Base-by-base conservation (phyloP, 495 filamentous ascomycete species). In the Lineolata rhizophorae region DNA sequence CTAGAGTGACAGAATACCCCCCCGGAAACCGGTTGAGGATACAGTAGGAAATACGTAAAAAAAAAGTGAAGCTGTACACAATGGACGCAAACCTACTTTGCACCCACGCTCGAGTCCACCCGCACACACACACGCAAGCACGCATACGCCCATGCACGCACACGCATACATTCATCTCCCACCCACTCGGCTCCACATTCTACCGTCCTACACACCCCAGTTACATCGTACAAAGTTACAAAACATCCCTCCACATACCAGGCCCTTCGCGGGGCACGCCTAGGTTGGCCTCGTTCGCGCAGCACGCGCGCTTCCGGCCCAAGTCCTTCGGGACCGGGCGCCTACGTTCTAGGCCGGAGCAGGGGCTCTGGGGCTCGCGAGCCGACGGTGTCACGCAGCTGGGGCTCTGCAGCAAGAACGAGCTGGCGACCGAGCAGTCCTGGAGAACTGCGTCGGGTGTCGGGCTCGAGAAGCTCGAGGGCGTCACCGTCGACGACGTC, bases 161-260 rank as follows among this genome's bases (percentile, higher is more conserved):
- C n/a, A n/a, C n/a, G n/a, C n/a, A n/a, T n/a, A n/a, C n/a, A n/a
- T n/a, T n/a, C n/a, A n/a, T n/a, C n/a, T n/a, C n/a, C n/a, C n/a
- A n/a, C n/a, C n/a, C n/a, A n/a, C n/a, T n/a, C n/a, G n/a, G n/a
- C n/a, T n/a, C n/a, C n/a, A n/a, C n/a, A n/a, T n/a, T n/a, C n/a
- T n/a, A n/a, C n/a, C n/a, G n/a, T n/a, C n/a, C n/a, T n/a, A n/a
- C n/a, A n/a, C n/a, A n/a, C n/a, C n/a, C n/a, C n/a, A n/a, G n/a
- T n/a, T n/a, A n/a, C n/a, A n/a, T n/a, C n/a, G n/a, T n/a, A n/a
- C n/a, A n/a, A n/a, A n/a, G n/a, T n/a, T n/a, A n/a, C n/a, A n/a
- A n/a, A n/a, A n/a, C n/a, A n/a, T n/a, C n/a, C 28, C 52, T 49
- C 68, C 68, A 73, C 65, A 71, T 70, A 18, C 67, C 65, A 1